A percentile compares a stretch with the other conserved stretches of the same genome.
These are phyloP conservation scores for Turritis glabra DNA, from an alignment of 345 rosid genomes.

Conservation along the genomic window DNA sequence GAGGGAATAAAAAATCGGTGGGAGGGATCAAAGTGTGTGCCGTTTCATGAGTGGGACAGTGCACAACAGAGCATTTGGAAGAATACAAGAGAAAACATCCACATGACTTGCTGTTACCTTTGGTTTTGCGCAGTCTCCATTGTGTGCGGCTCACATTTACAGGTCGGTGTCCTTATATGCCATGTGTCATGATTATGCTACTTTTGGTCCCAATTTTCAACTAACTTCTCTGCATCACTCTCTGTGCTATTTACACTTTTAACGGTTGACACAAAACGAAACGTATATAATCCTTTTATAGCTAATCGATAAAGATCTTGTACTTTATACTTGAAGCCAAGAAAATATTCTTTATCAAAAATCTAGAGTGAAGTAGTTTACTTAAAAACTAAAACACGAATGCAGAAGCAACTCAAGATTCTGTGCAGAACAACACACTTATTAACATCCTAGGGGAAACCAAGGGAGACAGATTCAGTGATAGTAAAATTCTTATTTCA, in stretches of 20 bases:
- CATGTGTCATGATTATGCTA: not conserved
- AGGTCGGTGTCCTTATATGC: not conserved
- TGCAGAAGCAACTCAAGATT: not conserved
- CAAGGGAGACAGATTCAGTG: not conserved
- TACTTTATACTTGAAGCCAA: not conserved
- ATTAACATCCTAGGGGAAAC: no score
- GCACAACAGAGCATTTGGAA: slow-evolving; percentile 8
- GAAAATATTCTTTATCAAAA: not conserved
- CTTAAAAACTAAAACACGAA: not conserved
- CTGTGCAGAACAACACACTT: not conserved
- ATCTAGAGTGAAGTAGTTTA: not conserved
- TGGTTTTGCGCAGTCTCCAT: not conserved
- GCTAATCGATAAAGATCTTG: not conserved
- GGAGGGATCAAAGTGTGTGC: slow-evolving; percentile 20
- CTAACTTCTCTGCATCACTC: slow-evolving; percentile 3
- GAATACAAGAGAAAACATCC: not conserved
- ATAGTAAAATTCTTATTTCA: no score
- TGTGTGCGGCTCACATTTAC: not conserved
- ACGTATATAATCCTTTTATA: not conserved
- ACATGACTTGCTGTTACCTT: slow-evolving; percentile 3
- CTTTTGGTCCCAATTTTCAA: slow-evolving; percentile 18
- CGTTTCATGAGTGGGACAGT: not conserved
- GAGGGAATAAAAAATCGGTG: not conserved
- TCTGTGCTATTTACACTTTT: not conserved
- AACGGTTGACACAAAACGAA: slow-evolving; percentile 7